Conservation (phyloP, 1,284 basidiomycete species). For the Albatrellus sp. region DNA sequence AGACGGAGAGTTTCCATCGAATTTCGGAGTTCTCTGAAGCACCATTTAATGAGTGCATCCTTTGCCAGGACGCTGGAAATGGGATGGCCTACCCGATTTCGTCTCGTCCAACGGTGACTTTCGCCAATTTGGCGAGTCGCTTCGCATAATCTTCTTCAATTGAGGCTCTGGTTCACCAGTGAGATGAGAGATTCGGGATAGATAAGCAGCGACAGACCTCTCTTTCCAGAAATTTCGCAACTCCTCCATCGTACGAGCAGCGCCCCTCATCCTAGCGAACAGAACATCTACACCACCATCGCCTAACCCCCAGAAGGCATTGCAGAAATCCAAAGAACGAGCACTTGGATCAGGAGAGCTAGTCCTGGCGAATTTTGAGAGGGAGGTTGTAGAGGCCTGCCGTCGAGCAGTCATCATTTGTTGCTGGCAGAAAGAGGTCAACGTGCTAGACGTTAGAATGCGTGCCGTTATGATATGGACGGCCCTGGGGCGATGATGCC, state of each 20-base stretch:
- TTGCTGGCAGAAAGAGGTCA: too few species aligned
- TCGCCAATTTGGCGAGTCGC: slow-evolving; percentile 73
- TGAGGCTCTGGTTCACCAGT: slow-evolving; percentile 35
- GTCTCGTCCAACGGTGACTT: slow-evolving; percentile 67
- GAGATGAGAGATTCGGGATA: not conserved
- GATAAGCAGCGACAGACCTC: slow-evolving; percentile 35
- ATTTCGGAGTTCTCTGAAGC: slow-evolving; percentile 59
- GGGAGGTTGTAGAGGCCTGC: slow-evolving; percentile 63
- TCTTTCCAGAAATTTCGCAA: slow-evolving; percentile 83
- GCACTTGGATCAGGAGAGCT: slow-evolving; percentile 35
- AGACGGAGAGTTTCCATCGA: slow-evolving; percentile 67
- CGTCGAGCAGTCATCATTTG: slow-evolving; percentile 44
- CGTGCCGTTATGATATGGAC: too few species aligned
- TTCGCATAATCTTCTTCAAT: slow-evolving; percentile 97
- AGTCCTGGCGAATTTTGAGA: slow-evolving; percentile 51
- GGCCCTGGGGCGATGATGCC: too few species aligned
- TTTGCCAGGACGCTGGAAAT: slow-evolving; percentile 2
- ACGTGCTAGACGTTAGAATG: too few species aligned
- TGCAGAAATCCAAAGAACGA: slow-evolving; percentile 79
- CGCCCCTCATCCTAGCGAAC: slow-evolving; percentile 78
- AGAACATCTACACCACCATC: slow-evolving; percentile 89
- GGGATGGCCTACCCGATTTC: slow-evolving; percentile 71
- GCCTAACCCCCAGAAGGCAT: slow-evolving; percentile 86
- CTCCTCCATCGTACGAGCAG: slow-evolving; percentile 82
- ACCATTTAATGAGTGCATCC: not conserved